Evolutionary conservation across 2,329 filamentous ascomycete genomes (phyloP), one percentile per base, ranked within the genome.

Genomic region (Fusarium begoniae): DNA sequence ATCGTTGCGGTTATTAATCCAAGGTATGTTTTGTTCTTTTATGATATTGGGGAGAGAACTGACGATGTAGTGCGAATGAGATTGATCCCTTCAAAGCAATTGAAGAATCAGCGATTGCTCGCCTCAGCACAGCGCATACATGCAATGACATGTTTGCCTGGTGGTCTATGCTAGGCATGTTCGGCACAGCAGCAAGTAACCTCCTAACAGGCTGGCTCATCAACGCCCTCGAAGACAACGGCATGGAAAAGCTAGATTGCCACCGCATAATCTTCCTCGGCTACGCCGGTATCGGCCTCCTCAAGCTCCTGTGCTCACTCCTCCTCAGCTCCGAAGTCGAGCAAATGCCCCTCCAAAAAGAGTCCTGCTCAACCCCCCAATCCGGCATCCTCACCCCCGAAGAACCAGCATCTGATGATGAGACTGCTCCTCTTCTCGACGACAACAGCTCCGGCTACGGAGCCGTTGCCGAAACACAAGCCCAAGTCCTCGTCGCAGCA

Each of bases 131-230:
- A 3, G 32, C 66, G 9, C 66, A 77, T 11, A 77, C 72, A 11
- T 70, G 75, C 41, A 77, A 75, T 18, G 74, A 77, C 10, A 59
- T 77, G 54, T 77, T 77, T 35, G 74, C 74, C 1, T 77, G 74
- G 75, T 77, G 74, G 74, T 74, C 72, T 9, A 77, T 77, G 75
- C 45, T 77, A 10, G 75, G 74, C 32, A 77, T 75, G 74, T 61
- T 77, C 15, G 74, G 75, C 15, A 77, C 74, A 1, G 75, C 75
- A 3, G 66, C 63, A 1, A 77, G 74, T 28, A 77, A 77, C 22
- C 66, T 77, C 3, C 48, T 74, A 0, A 74, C 75, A 7, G 74
- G 74, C 9, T 77, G 74, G 71, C 51, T 47, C 12, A 70, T 77
- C 41, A 63, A 77, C 14, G 64, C 58, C 3, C 61, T 77, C 3